Percentiles rank a stretch among this genome's conserved stretches.
phyloP scores from a whole-genome alignment of 2,329 filamentous ascomycete genomes.

The Phialophora expanda region DNA sequence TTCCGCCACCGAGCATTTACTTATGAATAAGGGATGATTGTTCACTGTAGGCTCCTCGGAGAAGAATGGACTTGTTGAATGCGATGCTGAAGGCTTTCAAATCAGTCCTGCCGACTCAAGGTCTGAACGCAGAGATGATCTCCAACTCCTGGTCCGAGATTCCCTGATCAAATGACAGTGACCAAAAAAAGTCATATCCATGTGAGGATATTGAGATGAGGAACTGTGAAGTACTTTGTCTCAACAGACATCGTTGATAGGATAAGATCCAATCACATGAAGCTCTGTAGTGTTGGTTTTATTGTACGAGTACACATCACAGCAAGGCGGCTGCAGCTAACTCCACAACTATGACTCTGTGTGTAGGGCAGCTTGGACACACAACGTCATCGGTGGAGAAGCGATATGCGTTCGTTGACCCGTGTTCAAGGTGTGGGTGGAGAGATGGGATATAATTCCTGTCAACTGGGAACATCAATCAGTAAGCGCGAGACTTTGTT shows the following conservation, averaged over 20 bases:
- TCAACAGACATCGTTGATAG: neutral
- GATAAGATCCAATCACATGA: neutral
- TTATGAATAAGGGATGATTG: neutral
- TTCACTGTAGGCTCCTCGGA: neutral
- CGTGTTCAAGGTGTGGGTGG: no score
- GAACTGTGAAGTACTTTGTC: neutral
- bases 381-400: neutral
- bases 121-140: neutral
- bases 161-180: neutral
- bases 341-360: neutral
- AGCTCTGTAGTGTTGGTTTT: neutral
- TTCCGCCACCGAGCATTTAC: no score
- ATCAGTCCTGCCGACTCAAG: neutral
- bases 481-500: neutral
- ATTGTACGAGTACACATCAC: neutral
- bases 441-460: no score
- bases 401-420: neutral
- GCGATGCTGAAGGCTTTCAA: neutral
- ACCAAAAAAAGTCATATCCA: neutral
- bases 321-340: no score
- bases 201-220: neutral
- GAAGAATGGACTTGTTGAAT: neutral
- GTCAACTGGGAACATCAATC: neutral
- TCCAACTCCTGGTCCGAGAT: neutral
- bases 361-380: neutral